Conservation (phyloP, 2,329 filamentous ascomycete genomes). For the Alternaria sp. region DNA sequence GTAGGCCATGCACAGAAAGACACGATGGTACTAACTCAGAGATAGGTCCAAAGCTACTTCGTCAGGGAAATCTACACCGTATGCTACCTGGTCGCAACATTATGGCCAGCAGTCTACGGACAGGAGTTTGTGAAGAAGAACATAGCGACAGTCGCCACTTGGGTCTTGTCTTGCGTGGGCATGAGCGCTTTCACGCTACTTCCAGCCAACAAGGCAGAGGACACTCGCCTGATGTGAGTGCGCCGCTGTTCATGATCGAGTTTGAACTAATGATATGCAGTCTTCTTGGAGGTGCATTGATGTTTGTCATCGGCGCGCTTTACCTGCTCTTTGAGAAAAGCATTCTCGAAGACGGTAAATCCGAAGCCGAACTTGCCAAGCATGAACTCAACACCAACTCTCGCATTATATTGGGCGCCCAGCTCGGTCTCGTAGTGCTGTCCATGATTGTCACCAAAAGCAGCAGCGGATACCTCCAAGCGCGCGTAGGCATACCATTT, state of each 20-base stretch:
- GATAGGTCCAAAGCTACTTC: slow-evolving; percentile 87
- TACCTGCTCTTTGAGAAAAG: slow-evolving; percentile 82
- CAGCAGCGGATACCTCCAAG: slow-evolving; percentile 82
- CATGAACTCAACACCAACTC: slow-evolving; percentile 56
- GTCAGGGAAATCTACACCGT: slow-evolving; percentile 84
- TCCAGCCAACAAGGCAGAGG: slow-evolving; percentile 84
- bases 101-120: slow-evolving; percentile 82
- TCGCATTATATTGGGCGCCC: slow-evolving; percentile 68
- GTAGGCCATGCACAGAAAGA: slow-evolving; percentile 12
- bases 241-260: too few species aligned
- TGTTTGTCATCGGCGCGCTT: slow-evolving; percentile 75
- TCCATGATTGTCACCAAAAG: slow-evolving; percentile 87
- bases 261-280: slow-evolving; percentile 52
- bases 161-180: slow-evolving; percentile 75
- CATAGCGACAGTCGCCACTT: slow-evolving; percentile 67
- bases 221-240: slow-evolving; percentile 73
- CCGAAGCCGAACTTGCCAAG: slow-evolving; percentile 36
- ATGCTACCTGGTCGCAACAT: slow-evolving; percentile 75
- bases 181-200: slow-evolving; percentile 94
- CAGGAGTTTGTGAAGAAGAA: slow-evolving; percentile 73
- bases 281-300: slow-evolving; percentile 75
- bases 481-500: slow-evolving; percentile 80
- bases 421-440: slow-evolving; percentile 78
- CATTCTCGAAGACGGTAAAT: slow-evolving; percentile 55
- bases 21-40: slow-evolving; percentile 1